These are phyloP conservation scores for Dactylellina cionopaga DNA, from an alignment of 2,329 filamentous ascomycete species.

Conservation along the genomic window DNA sequence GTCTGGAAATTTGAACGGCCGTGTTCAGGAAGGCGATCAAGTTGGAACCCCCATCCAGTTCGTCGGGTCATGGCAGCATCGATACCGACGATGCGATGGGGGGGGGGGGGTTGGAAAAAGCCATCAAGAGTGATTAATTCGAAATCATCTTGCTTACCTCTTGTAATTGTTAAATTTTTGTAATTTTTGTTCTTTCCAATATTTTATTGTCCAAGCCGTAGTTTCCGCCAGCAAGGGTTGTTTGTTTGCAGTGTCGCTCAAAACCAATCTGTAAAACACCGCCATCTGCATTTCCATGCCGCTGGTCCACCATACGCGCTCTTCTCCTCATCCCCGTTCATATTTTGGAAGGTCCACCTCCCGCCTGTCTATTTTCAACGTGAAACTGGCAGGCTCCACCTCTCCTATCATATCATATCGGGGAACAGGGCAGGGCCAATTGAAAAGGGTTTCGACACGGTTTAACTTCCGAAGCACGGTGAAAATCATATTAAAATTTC, in stretches of 20 bases:
- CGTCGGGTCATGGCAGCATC: conserved; percentile 30
- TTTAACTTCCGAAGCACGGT: conserved; percentile 27
- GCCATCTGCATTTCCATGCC: conserved; percentile 39
- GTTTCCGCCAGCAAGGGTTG: conserved; percentile 43
- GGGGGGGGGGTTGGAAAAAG: neutral
- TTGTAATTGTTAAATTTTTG: no score
- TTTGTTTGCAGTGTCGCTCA: conserved; percentile 32
- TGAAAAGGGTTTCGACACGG: conserved; percentile 39
- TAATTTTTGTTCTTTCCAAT: neutral
- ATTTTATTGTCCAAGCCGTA: conserved; percentile 26
- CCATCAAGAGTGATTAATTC: conserved; percentile 24
- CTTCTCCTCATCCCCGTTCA: neutral
- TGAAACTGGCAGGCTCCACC: conserved; percentile 52
- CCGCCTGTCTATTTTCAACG: conserved; percentile 49
- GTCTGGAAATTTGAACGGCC: conserved; percentile 8
- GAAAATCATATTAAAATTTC: conserved; percentile 40
- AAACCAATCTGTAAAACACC: conserved; percentile 12
- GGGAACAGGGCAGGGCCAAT: conserved; percentile 39
- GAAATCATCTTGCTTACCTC: conserved; percentile 16
- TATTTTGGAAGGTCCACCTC: conserved; percentile 46
- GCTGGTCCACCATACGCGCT: conserved; percentile 28
- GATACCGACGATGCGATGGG: conserved; percentile 40
- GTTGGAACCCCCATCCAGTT: conserved; percentile 25
- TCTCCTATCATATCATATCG: conserved; percentile 29
- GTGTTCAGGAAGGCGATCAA: conserved; percentile 35